Evolutionary conservation across 1,139 yeast species (phyloP), one percentile per base, ranked within the genome.

Genomic region (Saccharomyces hybrid): DNA sequence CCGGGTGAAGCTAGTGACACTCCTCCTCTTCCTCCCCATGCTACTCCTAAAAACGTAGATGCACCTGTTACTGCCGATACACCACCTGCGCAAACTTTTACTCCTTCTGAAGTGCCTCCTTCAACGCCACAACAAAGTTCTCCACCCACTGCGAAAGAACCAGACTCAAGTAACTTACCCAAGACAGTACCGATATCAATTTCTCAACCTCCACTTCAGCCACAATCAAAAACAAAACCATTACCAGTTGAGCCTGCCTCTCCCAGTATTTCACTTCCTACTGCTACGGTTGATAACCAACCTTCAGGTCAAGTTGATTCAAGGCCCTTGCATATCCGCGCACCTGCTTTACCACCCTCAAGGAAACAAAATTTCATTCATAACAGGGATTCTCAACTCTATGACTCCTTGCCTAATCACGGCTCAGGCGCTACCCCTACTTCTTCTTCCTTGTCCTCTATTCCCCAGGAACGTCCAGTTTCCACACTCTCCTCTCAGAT

Each of bases 271-370:
- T 16, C 48, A 25, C 20, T 26, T 14, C n/a, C 53, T 30, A 47
- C 53, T 23, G 41, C 27, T 27, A 25, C 55, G n/a, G 32, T 13
- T 30, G 34, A 30, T 11, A 16, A 20, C n/a, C 44, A 20, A 20
- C 13, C 25, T 38, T 16, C 44, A 11, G 27, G 7, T 13, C 23
- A 20, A 38, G 20, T 38, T 25, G 57, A 56, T 5, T 26, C 52
- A 16, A 54, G 52, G 27, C 60, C 60, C 47, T 47, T 61, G 11
- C 65, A 64, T 50, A 61, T 61, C 32, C 64, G 61, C 31, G 66
- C 65, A 3, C 65, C 66, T 11, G 57, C 52, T n/a, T 49, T 56
- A 14, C 91, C 91, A 20, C 84, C 86, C n/a, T 76, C 90, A 0
- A 79, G 90, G 25, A 51, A 48, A 20, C 51, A 72, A 84, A 82